Evolutionary conservation across 1,284 basidiomycete species (phyloP), one percentile per base, ranked within the genome.

Genomic region (Mycena sp.): DNA sequence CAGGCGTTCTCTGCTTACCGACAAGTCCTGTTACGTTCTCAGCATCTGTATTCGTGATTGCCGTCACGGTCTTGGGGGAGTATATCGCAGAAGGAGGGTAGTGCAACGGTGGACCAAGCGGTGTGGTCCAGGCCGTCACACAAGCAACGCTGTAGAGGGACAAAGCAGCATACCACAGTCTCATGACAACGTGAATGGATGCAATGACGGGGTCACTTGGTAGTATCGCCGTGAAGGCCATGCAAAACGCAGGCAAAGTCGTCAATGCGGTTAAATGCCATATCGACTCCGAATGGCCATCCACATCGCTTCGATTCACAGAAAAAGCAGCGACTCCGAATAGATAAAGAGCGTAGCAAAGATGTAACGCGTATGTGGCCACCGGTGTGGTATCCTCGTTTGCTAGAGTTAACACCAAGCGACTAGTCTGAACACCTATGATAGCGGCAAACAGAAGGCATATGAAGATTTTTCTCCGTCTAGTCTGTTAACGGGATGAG

Each of bases 41-140:
- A 35, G 82, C 73, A 41, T 86, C 83, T 21, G 71, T 73, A 53
- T 87, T 88, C 3, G 87, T 89, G 23, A 83, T 81, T 10, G 79
- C 72, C 61, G 81, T 77, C 25, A 91, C 78, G 0, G 80, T 86
- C 74, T 93, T 93, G 54, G 89, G 81, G 0, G 90, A 87, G 73
- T 95, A 96, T 40, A 96, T 89, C 16, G 80, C 80, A 48, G 86
- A 82, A 7, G 88, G 81, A 0, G 91, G 90, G 69, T 87, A 92
- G 72, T 93, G 87, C 26, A 95, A 79, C 4, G 82, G 77, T 0
- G 95, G 95, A 0, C 93, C 93, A 38, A 85, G 82, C 2, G 88
- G 90, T 3, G 87, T 90, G 1, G 83, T 87, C 49, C 85, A 80
- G 9, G 84, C 80, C 29, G 91, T 67, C 28, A 83, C 58, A 55